Evolutionary conservation across 164 flowering plant genomes (phyloP).

Genomic region (Dillenia suffruticosa): DNA sequence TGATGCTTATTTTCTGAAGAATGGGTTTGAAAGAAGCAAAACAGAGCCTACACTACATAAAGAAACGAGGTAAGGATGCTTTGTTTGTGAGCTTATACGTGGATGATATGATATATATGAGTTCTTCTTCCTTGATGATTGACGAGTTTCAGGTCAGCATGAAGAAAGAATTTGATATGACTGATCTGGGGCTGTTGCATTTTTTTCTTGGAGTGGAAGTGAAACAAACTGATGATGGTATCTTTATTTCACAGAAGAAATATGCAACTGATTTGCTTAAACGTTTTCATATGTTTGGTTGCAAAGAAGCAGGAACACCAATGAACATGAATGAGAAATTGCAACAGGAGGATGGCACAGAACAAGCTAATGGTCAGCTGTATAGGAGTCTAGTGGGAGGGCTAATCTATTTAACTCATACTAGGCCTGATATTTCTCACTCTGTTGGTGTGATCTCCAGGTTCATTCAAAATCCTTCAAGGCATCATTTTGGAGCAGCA

Average conservation of each 20-base stretch:
- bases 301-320: too few relatives aligned
- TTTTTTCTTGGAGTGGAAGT: conserved; percentile 23
- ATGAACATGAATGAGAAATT: neutral
- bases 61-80: neutral
- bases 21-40: too few relatives aligned
- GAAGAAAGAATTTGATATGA: conserved; percentile 20
- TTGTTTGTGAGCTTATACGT: conserved; percentile 12
- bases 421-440: conserved; percentile 4
- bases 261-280: conserved; percentile 2
- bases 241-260: conserved; percentile 9
- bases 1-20: neutral
- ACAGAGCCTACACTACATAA: conserved; percentile 7
- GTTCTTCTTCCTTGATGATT: neutral
- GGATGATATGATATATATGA: conserved; percentile 13
- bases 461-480: conserved; percentile 6
- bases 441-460: conserved; percentile 3
- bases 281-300: too few relatives aligned
- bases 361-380: neutral
- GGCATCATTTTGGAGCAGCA: conserved; percentile 2
- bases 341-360: neutral
- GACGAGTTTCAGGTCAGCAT: conserved; percentile 5
- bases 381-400: conserved; percentile 4
- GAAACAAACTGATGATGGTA: conserved; percentile 3
- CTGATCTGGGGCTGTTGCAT: conserved; percentile 13
- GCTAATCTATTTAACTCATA: conserved; percentile 4